Conservation (phyloP, 176 grass and related monocot genomes). For the Elaeis guineensis region DNA sequence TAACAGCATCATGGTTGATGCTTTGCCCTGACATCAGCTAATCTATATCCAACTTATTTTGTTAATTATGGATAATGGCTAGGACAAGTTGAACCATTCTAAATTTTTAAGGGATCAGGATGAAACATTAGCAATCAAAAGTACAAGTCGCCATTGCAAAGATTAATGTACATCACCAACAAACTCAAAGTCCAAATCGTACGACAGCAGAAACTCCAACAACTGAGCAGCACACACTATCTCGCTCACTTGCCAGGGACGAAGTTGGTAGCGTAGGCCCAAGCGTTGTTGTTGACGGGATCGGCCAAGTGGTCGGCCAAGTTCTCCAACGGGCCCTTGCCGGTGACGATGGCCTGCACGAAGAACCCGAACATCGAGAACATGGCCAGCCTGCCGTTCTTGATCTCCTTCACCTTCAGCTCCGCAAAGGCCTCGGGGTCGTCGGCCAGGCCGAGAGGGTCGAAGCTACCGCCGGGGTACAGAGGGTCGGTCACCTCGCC, state of each 20-base stretch:
- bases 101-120: too few species aligned
- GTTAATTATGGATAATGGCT: too few species aligned
- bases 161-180: too few species aligned
- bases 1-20: too few species aligned
- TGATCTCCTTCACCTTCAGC: constrained; percentile 16
- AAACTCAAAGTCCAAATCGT: too few species aligned
- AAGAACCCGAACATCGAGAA: constrained; percentile 20
- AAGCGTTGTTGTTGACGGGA: constrained; percentile 13
- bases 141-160: too few species aligned
- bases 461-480: constrained; percentile 18
- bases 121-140: too few species aligned
- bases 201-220: too few species aligned
- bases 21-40: too few species aligned
- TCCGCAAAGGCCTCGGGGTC: constrained; percentile 12
- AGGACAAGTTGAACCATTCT: too few species aligned
- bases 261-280: constrained; percentile 11
- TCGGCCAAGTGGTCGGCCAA: constrained; percentile 9
- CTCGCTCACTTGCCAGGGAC: constrained; percentile 3
- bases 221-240: too few species aligned
- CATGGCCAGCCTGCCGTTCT: constrained; percentile 18
- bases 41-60: too few species aligned
- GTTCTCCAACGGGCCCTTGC: constrained; percentile 16
- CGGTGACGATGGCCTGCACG: constrained; percentile 15
- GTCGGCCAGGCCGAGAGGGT: constrained; percentile 14
- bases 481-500: constrained; percentile 4